phyloP scores from a whole-genome alignment of 2,329 filamentous ascomycete species.

The Lasiodiplodia theobromae region DNA sequence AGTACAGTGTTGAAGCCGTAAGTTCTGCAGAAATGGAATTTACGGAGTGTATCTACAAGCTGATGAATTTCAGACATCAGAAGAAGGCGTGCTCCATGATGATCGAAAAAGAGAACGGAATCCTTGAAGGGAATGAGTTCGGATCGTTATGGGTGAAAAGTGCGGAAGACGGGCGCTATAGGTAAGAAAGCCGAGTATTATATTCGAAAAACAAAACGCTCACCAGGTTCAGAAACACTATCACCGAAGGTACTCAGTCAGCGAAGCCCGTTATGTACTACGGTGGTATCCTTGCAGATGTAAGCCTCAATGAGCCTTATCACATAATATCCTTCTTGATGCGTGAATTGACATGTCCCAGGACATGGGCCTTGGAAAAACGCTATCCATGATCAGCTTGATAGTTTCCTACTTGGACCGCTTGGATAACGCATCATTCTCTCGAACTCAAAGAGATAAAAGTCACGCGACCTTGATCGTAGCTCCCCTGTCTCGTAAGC shows the following conservation, averaged over 20 bases:
- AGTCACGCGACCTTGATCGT: too few species aligned
- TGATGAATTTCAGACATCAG: not conserved
- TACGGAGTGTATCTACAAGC: too few species aligned
- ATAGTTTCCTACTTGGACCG: too few species aligned
- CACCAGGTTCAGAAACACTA: not conserved
- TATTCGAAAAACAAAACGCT: too few species aligned
- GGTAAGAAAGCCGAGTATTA: not conserved
- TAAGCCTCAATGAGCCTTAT: not conserved
- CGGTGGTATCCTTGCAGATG: not conserved
- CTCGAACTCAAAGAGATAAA: too few species aligned
- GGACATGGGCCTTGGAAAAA: too few species aligned
- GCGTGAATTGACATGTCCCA: too few species aligned
- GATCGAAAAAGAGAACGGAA: not conserved
- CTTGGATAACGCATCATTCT: too few species aligned
- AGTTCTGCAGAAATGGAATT: not conserved
- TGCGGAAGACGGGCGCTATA: not conserved
- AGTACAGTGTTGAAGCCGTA: not conserved
- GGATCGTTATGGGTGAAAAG: not conserved
- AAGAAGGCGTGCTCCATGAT: not conserved
- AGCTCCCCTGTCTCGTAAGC: too few species aligned
- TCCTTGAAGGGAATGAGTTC: not conserved
- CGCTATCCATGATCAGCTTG: too few species aligned
- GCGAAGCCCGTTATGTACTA: not conserved
- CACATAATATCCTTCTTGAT: too few species aligned
- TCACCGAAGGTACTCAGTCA: not conserved